phyloP scores from a whole-genome alignment of 345 rosid species.

The Salix suchowensis region DNA sequence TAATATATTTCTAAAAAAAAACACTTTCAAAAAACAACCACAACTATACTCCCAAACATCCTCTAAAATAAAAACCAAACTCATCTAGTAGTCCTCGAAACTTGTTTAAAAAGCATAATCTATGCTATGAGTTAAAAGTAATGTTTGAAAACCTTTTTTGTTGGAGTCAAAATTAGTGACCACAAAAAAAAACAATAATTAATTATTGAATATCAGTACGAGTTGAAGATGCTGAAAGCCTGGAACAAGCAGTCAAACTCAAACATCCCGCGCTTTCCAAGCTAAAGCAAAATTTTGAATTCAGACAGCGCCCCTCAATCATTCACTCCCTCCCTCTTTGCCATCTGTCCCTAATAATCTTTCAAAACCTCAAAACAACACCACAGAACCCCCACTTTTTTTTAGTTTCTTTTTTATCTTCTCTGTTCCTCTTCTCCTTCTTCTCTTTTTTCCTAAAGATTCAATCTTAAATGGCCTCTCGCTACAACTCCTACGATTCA shows the following conservation, averaged over 20 bases:
- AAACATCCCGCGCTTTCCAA: conserved; percentile 22
- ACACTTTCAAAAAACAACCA: too few relatives aligned
- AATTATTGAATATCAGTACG: background rate
- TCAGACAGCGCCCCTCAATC: conserved; percentile 24
- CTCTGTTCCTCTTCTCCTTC: background rate
- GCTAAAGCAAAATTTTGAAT: conserved; percentile 23
- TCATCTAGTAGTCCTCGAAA: too few relatives aligned
- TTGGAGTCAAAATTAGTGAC: too few relatives aligned
- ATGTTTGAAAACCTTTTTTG: too few relatives aligned
- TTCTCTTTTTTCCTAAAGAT: background rate
- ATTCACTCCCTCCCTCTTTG: background rate
- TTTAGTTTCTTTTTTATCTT: background rate
- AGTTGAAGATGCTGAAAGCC: background rate
- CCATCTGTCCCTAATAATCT: background rate
- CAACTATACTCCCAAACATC: too few relatives aligned
- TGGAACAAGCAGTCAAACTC: too few relatives aligned
- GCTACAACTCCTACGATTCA: conserved; percentile 71
- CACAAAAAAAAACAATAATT: too few relatives aligned
- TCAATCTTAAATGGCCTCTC: conserved; percentile 46
- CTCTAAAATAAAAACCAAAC: too few relatives aligned
- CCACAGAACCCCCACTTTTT: background rate
- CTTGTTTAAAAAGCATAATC: too few relatives aligned
- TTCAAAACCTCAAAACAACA: background rate
- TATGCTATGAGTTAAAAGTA: too few relatives aligned
- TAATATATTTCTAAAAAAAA: too few relatives aligned